Conservation (phyloP, 2,329 filamentous ascomycete genomes). For the Madurella mycetomatis region DNA sequence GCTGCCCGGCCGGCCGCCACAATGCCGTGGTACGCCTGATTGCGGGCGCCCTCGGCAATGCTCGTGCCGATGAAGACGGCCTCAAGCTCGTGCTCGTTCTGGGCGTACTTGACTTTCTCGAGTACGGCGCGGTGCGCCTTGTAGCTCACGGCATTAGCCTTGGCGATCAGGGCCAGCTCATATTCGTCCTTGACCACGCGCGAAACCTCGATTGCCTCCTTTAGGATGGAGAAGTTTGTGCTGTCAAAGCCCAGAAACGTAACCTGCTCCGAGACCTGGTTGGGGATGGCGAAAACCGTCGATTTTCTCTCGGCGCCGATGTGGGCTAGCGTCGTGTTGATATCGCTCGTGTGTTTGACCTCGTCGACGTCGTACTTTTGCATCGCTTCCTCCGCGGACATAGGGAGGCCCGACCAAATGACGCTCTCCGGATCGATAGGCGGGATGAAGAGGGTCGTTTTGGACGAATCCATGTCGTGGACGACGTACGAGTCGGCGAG, state of each 20-base stretch:
- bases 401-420: constrained; percentile 87
- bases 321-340: constrained; percentile 66
- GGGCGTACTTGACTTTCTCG: constrained; percentile 56
- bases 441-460: constrained; percentile 85
- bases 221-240: constrained; percentile 54
- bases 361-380: constrained; percentile 76
- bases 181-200: constrained; percentile 71
- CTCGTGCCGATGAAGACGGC: constrained; percentile 74
- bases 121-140: constrained; percentile 62
- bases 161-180: constrained; percentile 67
- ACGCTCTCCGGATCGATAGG: constrained; percentile 83
- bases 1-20: constrained; percentile 75
- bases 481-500: constrained; percentile 75
- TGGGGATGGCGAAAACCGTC: constrained; percentile 70
- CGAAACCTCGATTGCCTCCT: constrained; percentile 62
- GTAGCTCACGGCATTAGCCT: constrained; percentile 67
- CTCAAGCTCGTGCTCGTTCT: constrained; percentile 79
- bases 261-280: constrained; percentile 68
- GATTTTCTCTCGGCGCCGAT: constrained; percentile 39
- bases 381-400: constrained; percentile 70
- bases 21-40: constrained; percentile 86
- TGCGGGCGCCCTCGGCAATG: constrained; percentile 67
- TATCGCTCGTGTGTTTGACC: constrained; percentile 66
- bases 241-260: constrained; percentile 67
- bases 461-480: constrained; percentile 71